Base-by-base conservation (phyloP, 768 basidiomycete species). In the Podaxis sp. region DNA sequence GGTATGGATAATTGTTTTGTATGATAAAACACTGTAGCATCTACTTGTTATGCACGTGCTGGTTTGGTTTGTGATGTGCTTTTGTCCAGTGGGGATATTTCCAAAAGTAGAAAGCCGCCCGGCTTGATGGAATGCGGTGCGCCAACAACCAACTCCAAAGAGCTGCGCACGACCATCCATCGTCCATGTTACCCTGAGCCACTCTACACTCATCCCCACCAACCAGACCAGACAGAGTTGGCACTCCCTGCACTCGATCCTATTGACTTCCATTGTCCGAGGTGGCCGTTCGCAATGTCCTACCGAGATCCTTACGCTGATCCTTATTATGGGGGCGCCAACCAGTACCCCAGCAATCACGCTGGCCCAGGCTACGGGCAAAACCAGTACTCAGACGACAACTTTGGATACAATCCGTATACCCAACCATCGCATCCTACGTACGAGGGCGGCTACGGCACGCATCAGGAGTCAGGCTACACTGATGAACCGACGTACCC, bases 301-400 rank as follows among this genome's bases (percentile, higher is more conserved):
- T 85, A 86, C 72, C 77, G 74, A 63, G 85, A 88, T 71, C 85
- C 85, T 22, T 84, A 86, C 68, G 63, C 77, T 64, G 76, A 72
- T 57, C 67, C 70, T 56, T 72, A 73, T 65, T 63, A 67, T 36
- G 65, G 66, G 24, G 40, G 61, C 24, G 68, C 64, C 37, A 61
- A 57, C 37, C 69, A 55, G 17, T 66, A 67, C 53, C 67, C 66
- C 51, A 69, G 69, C 55, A 67, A 66, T 24, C 69, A 72, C 54
- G 65, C 67, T n/a, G 53, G n/a, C 24, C 17, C 60, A 38, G 22
- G 27, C 61, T 54, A 61, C 60, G 15, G 27, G 27, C 60, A 47
- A 24, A 55, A 55, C 19, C 72, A 71, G 49, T 79, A 80, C 66
- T 65, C 66, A 37, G 74, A 79, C 29, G 66, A 69, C 19, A 68